Percentiles rank a stretch among this genome's conserved stretches.
Conservation (phyloP, 495 filamentous ascomycete species). For the Corynascus novoguineensis region DNA sequence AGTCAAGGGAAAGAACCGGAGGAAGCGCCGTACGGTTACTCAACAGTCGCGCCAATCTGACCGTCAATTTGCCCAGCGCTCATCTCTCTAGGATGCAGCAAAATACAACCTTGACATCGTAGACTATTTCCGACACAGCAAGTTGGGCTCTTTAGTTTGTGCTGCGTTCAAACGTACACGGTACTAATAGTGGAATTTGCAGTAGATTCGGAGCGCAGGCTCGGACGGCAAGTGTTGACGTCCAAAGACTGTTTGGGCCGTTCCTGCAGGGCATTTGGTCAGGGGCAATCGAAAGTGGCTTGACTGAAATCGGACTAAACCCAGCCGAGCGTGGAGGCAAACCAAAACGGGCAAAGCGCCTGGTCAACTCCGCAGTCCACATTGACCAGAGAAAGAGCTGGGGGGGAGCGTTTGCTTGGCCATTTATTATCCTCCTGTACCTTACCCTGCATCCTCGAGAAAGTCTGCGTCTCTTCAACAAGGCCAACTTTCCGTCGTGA, state of each 20-base stretch:
- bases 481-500: background rate
- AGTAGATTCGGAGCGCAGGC: too few species aligned
- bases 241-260: background rate
- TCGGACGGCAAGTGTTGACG: too few species aligned
- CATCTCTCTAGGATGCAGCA: background rate
- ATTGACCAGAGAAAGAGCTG: background rate
- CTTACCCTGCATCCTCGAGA: too few species aligned
- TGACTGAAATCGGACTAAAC: background rate
- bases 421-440: background rate
- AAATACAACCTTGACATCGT: background rate
- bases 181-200: too few species aligned
- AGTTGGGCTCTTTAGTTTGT: background rate
- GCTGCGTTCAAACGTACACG: too few species aligned
- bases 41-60: background rate
- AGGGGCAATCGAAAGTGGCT: slow-evolving; percentile 4
- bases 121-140: background rate
- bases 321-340: background rate
- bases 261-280: background rate
- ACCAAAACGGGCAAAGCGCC: background rate
- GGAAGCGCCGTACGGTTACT: background rate
- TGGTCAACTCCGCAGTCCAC: background rate
- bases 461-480: too few species aligned
- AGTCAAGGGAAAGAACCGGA: background rate
- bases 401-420: slow-evolving; percentile 5
- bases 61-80: background rate